Conservation (phyloP, 768 basidiomycete genomes). For the Tephrocybe sp. region DNA sequence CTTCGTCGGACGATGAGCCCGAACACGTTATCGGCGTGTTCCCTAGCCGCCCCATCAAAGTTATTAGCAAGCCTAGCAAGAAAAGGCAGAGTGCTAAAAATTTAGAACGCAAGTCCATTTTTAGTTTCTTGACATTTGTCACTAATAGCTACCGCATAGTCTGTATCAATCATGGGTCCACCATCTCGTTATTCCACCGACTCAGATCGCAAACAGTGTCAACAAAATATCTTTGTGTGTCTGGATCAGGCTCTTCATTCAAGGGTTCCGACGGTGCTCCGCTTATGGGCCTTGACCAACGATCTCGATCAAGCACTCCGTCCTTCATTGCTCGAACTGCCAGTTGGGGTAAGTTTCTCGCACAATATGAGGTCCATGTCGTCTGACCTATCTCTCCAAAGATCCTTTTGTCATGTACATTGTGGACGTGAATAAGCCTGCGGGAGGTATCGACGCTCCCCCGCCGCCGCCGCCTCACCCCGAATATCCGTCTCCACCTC, state of each 20-base stretch:
- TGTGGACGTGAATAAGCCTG: conserved; percentile 86
- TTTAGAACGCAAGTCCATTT: conserved; percentile 69
- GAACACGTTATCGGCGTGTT: conserved; percentile 87
- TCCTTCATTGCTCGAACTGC: conserved; percentile 89
- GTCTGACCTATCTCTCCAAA: conserved; percentile 25
- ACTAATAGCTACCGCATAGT: conserved; percentile 42
- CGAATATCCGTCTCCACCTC: conserved; percentile 89
- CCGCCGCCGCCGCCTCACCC: conserved; percentile 81
- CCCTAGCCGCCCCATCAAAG: conserved; percentile 93
- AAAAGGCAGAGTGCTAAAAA: conserved; percentile 94
- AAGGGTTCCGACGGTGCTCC: conserved; percentile 91
- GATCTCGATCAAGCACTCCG: conserved; percentile 67
- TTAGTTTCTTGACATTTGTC: conserved; percentile 11
- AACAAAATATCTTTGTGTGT: conserved; percentile 93
- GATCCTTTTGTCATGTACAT: conserved; percentile 98
- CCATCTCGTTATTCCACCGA: conserved; percentile 95
- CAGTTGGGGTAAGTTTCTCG: conserved; percentile 69
- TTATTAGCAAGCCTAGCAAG: conserved; percentile 98
- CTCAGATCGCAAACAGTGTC: conserved; percentile 93
- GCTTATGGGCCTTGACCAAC: conserved; percentile 76
- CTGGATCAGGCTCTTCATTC: conserved; percentile 89
- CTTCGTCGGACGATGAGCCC: conserved; percentile 73
- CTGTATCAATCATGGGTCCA: conserved; percentile 94
- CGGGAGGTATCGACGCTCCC: conserved; percentile 71
- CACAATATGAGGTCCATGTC: conserved; percentile 4